Percentiles rank a stretch among this genome's conserved stretches.
Conservation (phyloP, 176 grass and related monocot genomes). For the Zoysia pacifica region DNA sequence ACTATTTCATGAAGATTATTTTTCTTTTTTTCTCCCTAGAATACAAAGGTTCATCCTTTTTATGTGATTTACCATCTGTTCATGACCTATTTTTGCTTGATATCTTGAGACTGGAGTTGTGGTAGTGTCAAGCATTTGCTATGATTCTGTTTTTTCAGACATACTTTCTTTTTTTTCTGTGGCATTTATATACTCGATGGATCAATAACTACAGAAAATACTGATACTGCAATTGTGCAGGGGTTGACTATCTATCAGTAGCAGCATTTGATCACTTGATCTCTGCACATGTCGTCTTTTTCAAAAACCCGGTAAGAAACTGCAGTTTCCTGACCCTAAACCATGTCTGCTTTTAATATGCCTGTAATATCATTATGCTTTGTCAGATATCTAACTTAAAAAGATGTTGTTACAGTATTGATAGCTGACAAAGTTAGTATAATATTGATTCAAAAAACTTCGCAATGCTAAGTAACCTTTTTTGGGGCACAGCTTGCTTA, state of each 20-base stretch:
- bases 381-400: constrained; percentile 10
- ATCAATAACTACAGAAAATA: constrained; percentile 22
- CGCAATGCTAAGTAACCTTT: neutral
- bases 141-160: neutral
- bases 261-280: constrained; percentile 70
- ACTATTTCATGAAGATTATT: neutral
- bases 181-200: neutral
- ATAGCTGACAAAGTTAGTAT: neutral
- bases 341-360: neutral
- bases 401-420: constrained; percentile 1
- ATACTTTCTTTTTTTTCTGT: neutral
- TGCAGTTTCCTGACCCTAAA: constrained; percentile 9
- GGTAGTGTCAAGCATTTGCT: neutral
- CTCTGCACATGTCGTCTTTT: constrained; percentile 79
- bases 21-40: neutral
- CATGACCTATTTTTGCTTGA: neutral
- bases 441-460: constrained; percentile 11
- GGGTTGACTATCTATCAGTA: constrained; percentile 72
- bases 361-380: neutral
- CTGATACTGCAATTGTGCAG: constrained; percentile 44
- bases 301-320: constrained; percentile 66
- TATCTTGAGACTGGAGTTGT: neutral
- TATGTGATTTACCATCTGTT: neutral
- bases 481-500: neutral
- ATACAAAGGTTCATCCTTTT: neutral